Base-by-base conservation (phyloP, 768 basidiomycete genomes). In the Solioccasus polychromus region DNA sequence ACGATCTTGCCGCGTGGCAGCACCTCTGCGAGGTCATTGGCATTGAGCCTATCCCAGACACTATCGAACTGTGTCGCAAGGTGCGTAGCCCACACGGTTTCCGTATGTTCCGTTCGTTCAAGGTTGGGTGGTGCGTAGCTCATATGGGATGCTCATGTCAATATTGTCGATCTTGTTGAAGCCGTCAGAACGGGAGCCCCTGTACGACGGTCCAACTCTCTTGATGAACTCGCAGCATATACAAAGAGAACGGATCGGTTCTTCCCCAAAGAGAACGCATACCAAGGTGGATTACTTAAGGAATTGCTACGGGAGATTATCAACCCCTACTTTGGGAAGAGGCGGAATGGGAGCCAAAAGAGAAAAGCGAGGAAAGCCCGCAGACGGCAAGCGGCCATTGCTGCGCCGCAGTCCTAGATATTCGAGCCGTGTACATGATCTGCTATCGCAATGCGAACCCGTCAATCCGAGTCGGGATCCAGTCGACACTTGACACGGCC, bases 111-210 rank as follows among this genome's bases (percentile, higher is more conserved):
- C 8, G 5, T 12, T 31, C 11, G n/a, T 31, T 31, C 30, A 15
- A 12, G 30, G 11, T 15, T 9, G 7, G 1, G 4, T 12, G 1
- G 5, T 11, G 3, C 9, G 32, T 20, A 67, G 67, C 30, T 42
- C 8, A 46, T 65, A 2, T 49, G 52, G 45, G 53, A 52, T 8
- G 54, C 54, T 1, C 56, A 62, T 11, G 58, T 71, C 35, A 67
- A 71, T 34, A 52, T 68, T 4, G 52, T 64, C 19, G 63, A 69
- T 36, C 55, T 71, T 30, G 35, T 68, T 17, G 48, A 65, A 17
- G 42, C 53, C 0, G 45, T 25, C 2, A 40, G 43, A 14, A 50
- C 51, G 2, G 48, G 54, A 5, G 17, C 43, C 1, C 40, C 44
- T 5, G 59, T 69, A 5, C 36, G 10, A 1, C 35, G 26, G 6